Base-by-base conservation (phyloP, 1,284 basidiomycete genomes). In the Pyrrhoderma lamaoense region DNA sequence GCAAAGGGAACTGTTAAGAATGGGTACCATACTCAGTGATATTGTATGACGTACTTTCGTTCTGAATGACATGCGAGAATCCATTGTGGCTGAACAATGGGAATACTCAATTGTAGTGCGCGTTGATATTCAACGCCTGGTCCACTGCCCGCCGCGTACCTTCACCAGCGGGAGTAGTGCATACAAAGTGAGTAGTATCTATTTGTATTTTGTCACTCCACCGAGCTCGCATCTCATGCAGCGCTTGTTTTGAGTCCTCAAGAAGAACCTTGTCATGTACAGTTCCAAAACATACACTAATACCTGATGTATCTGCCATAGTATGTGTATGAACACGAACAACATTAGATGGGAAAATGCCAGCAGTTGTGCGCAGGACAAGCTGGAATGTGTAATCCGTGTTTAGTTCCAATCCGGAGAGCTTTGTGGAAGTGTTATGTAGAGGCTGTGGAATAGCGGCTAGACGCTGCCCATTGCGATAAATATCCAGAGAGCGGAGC, bases 151-250 rank as follows among this genome's bases (percentile, higher is more conserved):
- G 84, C 80, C 2, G 82, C 84, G 67, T 61, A 0, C 82, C 79
- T 0, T 80, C 80, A 11, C 78, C 74, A 1, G 85, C 81, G 1
- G 92, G 88, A 0, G 88, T 91, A 2, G 91, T 94, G 63, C 93
- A 95, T 35, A 96, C 92, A 60, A 95, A 96, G 66, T 97, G 93
- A 0, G 93, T 95, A 3, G 93, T 96, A 62, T 96, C 93, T 53
- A 98, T 93, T 69, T 94, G 90, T 22, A 99, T 93, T 59, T 84
- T 85, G 58, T 94, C 88, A 59, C 85, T 89, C 82, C 86, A 92
- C 57, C 86, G 85, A 0, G 89, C 93, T 19, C 76, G 77, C 83
- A 97, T 94, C 59, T 89, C 83, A 42, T 74, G 64, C 47, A 97
- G 66, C 8, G 89, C 89, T 49, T 77, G 64, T 64, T 89, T 90